Evolutionary conservation across 2,329 filamentous ascomycete genomes (phyloP), one percentile per base, ranked within the genome.

Genomic region (Fusarium oxysporum): DNA sequence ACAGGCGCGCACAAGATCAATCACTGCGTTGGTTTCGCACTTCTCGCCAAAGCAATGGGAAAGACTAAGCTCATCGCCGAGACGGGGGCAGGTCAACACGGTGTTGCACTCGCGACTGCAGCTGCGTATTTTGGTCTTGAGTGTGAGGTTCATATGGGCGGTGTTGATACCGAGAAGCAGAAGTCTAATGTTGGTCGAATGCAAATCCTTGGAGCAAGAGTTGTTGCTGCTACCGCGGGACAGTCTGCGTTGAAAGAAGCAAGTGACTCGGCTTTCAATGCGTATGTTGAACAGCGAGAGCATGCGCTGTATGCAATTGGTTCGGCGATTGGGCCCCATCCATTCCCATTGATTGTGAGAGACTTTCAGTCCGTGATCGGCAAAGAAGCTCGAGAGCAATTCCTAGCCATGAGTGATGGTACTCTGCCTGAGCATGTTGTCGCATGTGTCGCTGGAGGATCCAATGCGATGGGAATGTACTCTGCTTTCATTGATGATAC

Each of bases 351-450:
- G 17, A 67, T 67, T 21, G 64, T 67, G 7, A 35, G 51, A 10
- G 62, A 67, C 6, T 67, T 67, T 6, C 64, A 67, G n/a, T 67
- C 64, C 10, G 62, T 67, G 4, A 66, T 67, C 2, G 64, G 64
- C 0, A 55, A 25, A 8, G 64, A 67, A n/a, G 28, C 64, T 1
- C 62, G 62, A 4, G 23, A 51, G 6, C 64, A 67, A 16, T 67
- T 67, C 9, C 38, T 60, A 4, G 5, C 19, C 7, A 51, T 66
- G 32, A 37, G 5, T 13, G 12, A 32, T 8, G 62, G 51, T 0
- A 19, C 0, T 1, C 1, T 67, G 2, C 64, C 64, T 4, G 51
- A 67, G 1, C 62, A 67, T n/a, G 17, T 67, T 13, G 28, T 60
- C 4, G 64, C 64, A 11, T 67, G 64, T 9, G 64, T 67, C 16